Percentiles rank a stretch among this genome's conserved stretches.
Conservation (phyloP, 139 green algal genomes). For the Coelastrella sp. region DNA sequence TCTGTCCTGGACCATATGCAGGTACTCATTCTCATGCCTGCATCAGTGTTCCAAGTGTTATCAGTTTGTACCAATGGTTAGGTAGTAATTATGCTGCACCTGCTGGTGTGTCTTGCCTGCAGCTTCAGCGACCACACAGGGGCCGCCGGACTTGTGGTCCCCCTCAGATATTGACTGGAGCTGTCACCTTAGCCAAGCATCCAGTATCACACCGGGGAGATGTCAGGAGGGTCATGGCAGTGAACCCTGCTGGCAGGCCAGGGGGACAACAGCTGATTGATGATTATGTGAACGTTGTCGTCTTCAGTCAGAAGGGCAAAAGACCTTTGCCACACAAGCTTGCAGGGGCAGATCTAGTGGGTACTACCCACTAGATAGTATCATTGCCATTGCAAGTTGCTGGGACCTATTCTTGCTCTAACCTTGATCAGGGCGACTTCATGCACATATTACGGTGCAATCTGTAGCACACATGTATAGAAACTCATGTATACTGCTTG, state of each 20-base stretch:
- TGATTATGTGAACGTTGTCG: conserved; percentile 38
- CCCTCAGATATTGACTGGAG: conserved; percentile 36
- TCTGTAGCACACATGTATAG: not conserved
- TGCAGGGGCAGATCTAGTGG: conserved; percentile 26
- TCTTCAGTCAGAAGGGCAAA: conserved; percentile 39
- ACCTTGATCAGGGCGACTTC: too few relatives aligned
- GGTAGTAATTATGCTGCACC: not conserved
- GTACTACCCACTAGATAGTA: not conserved
- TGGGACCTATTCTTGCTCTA: too few relatives aligned
- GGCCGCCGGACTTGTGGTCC: not conserved
- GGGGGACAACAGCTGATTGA: not conserved
- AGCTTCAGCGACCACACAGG: not conserved
- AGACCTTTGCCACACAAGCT: conserved; percentile 43
- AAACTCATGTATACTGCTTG: too few relatives aligned
- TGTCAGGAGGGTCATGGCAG: conserved; percentile 32
- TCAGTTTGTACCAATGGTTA: not conserved
- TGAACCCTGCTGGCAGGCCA: not conserved
- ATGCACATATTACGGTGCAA: not conserved
- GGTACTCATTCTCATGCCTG: too few relatives aligned
- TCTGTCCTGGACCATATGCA: too few relatives aligned
- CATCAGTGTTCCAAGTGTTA: not conserved
- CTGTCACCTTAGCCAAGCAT: conserved; percentile 58
- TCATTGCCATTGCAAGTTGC: too few relatives aligned
- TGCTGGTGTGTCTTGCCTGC: not conserved
- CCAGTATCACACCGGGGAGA: conserved; percentile 64